phyloP scores from a whole-genome alignment of 106 monocot species.

The Dioscorea dumetorum region DNA sequence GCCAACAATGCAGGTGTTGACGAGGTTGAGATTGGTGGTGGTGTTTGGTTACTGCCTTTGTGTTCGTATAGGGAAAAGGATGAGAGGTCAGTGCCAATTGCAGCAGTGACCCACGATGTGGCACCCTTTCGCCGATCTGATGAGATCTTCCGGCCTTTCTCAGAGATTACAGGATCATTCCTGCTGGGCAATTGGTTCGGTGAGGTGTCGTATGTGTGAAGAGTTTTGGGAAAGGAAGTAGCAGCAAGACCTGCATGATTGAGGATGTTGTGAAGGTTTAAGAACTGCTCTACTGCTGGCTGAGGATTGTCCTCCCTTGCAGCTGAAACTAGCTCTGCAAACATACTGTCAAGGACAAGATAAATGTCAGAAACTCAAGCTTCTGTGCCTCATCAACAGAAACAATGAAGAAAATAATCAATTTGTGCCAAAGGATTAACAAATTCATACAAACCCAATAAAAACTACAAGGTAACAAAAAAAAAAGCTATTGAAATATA shows the following conservation, averaged over 20 bases:
- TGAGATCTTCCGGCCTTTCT: constrained; percentile 28
- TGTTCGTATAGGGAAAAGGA: constrained; percentile 49
- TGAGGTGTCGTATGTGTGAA: constrained; percentile 3
- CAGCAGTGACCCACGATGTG: constrained; percentile 51
- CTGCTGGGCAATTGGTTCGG: constrained; percentile 15
- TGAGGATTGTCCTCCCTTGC: constrained; percentile 67
- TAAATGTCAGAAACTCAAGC: too few relatives aligned
- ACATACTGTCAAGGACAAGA: constrained; percentile 39
- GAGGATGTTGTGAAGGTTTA: constrained; percentile 45
- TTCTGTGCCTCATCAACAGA: too few relatives aligned
- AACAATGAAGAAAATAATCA: too few relatives aligned
- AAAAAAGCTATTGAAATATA: too few relatives aligned
- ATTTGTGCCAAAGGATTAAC: too few relatives aligned
- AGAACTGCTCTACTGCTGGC: constrained; percentile 74
- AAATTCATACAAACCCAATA: too few relatives aligned
- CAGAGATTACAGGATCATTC: constrained; percentile 7
- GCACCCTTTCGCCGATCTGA: constrained; percentile 37
- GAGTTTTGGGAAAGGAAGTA: constrained; percentile 39
- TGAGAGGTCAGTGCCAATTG: constrained; percentile 61
- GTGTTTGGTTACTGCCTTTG: constrained; percentile 6
- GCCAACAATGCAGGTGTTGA: constrained; percentile 12
- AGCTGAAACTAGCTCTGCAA: constrained; percentile 52
- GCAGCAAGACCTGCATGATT: constrained; percentile 31
- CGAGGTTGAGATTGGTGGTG: too few relatives aligned
- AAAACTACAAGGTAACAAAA: too few relatives aligned